Base-by-base conservation (phyloP, 306 rosid genomes). In the Malus orientalis region DNA sequence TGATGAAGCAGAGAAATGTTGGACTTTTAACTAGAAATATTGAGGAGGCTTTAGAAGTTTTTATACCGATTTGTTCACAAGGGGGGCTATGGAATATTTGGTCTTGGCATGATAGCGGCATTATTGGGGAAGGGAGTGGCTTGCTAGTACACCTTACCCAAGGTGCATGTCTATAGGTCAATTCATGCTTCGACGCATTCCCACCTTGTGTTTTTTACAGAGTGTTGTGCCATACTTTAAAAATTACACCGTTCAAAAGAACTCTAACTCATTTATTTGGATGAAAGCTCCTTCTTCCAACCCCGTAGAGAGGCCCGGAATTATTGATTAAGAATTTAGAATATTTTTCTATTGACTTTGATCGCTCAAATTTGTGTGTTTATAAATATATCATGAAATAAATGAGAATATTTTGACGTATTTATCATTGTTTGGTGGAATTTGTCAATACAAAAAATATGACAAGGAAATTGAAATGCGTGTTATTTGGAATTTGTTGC, bases 51-150 rank as follows among this genome's bases (percentile, higher is more conserved):
- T 42, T 42, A 9, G 45, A 42, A 42, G 12, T 25, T 63, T 49
- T 22, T 9, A n/a, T 61, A 45, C 70, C 47, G 11, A 63, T 75
- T 75, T 75, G 79, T 75, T 64, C 54, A 27, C 64, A 13, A 11
- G 67, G 73, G 63, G 57, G 36, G 27, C n/a, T n/a, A 38, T 23
- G 36, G 67, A n/a, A 13, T 53, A 53, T 70, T 40, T 70, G 67
- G 59, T 22, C 20, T 16, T 16, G 59, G 20, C 9, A 38, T 38
- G 9, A 38, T 38, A 38, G 42, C 42, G 42, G 42, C 42, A 38
- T 38, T 38, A 38, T 38, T 38, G 42, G 42, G 42, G 42, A 38
- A 38, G 42, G 42, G 7, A 38, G 42, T 38, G 42, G 60, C 20
- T 19, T 20, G n/a, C 8, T 6, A 54, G 23, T 42, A 3, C 47